phyloP scores from a whole-genome alignment of 192 early-diverging fungal species.

The Pecoramyces ruminantium region DNA sequence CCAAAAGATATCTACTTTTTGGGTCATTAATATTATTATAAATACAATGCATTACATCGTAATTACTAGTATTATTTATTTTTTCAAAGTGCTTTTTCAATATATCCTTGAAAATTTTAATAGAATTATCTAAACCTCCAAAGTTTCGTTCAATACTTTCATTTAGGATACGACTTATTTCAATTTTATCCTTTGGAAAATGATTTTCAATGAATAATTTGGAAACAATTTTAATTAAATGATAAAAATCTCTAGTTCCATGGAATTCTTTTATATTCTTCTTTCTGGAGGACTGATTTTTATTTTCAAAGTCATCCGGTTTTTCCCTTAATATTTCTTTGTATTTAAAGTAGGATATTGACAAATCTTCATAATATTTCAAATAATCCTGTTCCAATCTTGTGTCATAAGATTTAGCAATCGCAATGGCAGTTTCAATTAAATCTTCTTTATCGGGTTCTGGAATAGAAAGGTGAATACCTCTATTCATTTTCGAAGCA shows the following conservation, averaged over 20 bases:
- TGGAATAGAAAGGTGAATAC: background rate
- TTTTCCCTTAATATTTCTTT: background rate
- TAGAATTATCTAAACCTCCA: background rate
- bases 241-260: background rate
- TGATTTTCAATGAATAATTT: background rate
- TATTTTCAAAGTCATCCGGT: background rate
- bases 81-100: background rate
- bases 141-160: background rate
- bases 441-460: background rate
- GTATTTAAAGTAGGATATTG: background rate
- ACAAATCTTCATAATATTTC: background rate
- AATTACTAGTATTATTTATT: background rate
- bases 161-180: background rate
- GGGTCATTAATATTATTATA: background rate
- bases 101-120: background rate
- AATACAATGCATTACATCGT: background rate
- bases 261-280: background rate
- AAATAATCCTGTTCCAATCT: background rate
- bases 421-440: background rate
- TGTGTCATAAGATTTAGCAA: background rate
- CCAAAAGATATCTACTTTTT: background rate
- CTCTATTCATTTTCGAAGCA: background rate
- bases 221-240: background rate
- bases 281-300: too few species aligned
- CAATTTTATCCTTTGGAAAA: background rate